Conservation (phyloP, 805 yeast genomes). For the Sungouiella thailandica region DNA sequence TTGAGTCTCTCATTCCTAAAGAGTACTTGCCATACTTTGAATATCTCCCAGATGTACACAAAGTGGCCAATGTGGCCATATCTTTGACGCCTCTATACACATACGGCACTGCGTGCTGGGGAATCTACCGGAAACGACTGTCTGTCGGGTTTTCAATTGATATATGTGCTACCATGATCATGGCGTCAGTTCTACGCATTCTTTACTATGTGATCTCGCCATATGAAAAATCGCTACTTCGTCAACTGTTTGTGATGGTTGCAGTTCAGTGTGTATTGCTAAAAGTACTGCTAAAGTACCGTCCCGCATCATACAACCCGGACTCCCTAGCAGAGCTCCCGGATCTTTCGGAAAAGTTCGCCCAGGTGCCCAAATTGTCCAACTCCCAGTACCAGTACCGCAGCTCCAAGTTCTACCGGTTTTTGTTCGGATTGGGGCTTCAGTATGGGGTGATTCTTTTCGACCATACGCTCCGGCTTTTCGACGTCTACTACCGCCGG, state of each 20-base stretch:
- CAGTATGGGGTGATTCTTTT: slow-evolving; percentile 10
- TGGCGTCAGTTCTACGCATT: slow-evolving; percentile 69
- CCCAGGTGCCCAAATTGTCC: slow-evolving; percentile 7
- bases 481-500: slow-evolving; percentile 65
- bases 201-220: slow-evolving; percentile 76
- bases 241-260: slow-evolving; percentile 86
- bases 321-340: slow-evolving; percentile 27
- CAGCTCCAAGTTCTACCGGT: slow-evolving; percentile 6
- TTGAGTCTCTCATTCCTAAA: slow-evolving; percentile 13
- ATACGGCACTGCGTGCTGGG: slow-evolving; percentile 75
- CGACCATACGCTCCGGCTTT: slow-evolving; percentile 45
- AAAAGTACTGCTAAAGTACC: slow-evolving; percentile 54
- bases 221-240: slow-evolving; percentile 68
- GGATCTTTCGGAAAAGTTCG: slow-evolving; percentile 23
- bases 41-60: slow-evolving; percentile 38
- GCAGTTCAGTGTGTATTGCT: slow-evolving; percentile 65
- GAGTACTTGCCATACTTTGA: slow-evolving; percentile 21
- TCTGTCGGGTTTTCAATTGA: slow-evolving; percentile 85
- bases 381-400: slow-evolving; percentile 6
- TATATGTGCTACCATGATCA: slow-evolving; percentile 85
- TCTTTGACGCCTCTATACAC: slow-evolving; percentile 82
- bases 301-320: slow-evolving; percentile 38
- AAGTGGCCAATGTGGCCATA: slow-evolving; percentile 59
- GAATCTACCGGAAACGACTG: slow-evolving; percentile 59
- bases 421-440: slow-evolving; percentile 3